Evolutionary conservation across 2,329 filamentous ascomycete genomes (phyloP), one percentile per base, ranked within the genome.

Genomic region (Catunica adiposa): DNA sequence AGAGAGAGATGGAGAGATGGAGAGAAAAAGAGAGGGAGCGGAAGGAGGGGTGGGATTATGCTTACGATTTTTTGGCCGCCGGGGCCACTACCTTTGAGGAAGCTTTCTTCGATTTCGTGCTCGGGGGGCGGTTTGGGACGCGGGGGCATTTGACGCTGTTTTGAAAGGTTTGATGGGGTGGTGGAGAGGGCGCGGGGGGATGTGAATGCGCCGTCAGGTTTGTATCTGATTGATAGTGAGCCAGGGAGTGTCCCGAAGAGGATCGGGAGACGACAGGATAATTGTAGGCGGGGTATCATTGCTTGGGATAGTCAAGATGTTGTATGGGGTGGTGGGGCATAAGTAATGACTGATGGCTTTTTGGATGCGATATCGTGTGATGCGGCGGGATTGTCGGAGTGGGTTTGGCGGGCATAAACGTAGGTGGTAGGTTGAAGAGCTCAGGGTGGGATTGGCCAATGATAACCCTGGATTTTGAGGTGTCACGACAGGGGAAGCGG

Each of bases 1-100:
- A 17, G 6, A 5, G 14, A 29, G 26, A 1, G 17, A 9, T 38
- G 31, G 23, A 20, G 26, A 14, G 38, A 11, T 14, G 15, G 38
- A n/a, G n/a, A n/a, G n/a, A n/a, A n/a, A n/a, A n/a, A n/a, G n/a
- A n/a, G n/a, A n/a, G 26, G 6, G 14, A n/a, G 25, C 29, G 1
- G 17, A 9, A 52, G 31, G 23, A 20, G 26, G 11, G 38, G 15
- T 14, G 15, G 38, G 8, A 51, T 31, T 5, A 15, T 20, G 66
- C 72, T 55, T 69, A 88, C 84, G 71, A 97, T 97, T 67, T 96
- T 96, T 66, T 98, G 92, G 0, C 92, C 92, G 23, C 92, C 92
- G 0, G 92, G 90, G 1, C 92, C 92, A 62, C 80, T 86, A 63
- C 92, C 92, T 66, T 92, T 94, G 59, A 98, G 75, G 69, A 94